Evolutionary conservation across 2,329 filamentous ascomycete genomes (phyloP), one percentile per base, ranked within the genome.

Genomic region (Trichophyton mentagrophytes): DNA sequence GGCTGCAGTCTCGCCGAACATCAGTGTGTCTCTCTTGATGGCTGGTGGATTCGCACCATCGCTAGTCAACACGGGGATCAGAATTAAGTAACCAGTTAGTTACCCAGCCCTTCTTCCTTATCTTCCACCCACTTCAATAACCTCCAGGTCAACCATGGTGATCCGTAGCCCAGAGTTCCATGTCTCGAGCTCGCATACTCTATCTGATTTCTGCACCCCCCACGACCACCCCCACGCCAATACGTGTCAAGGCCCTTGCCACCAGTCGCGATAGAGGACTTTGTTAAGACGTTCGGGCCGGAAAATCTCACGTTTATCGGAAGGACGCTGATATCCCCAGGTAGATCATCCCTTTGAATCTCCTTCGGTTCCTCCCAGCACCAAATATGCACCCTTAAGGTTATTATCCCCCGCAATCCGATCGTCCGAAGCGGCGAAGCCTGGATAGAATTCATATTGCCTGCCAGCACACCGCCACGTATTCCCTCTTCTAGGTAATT

Each of bases 381-480:
- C 74, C 2, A 84, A 72, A 64, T 78, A 84, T 0, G 79, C 77
- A 64, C 84, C 82, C 38, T 74, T 71, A 1, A 84, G 75, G 60
- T 81, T 80, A 0, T 80, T 76, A 7, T 30, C 6, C 0, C 66
- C 65, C 59, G 80, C 79, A 7, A 82, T 67, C 0, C 71, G 74
- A 7, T 68, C 66, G 66, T 84, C 82, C 60, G 81, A 82, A 17
- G 17, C 17, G 17, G 17, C 17, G 17, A 17, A 0, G 74, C 74
- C 63, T 83, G 74, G 36, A 84, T 82, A 22, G 82, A 80, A 63
- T 85, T 85, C 49, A 83, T 74, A 66, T 84, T 81, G 0, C 82
- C 82, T 0, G 79, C 80, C 2, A 80, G 65, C 0, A 83, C 60
- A 0, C 74, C 76, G 1, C 73, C 77, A 5, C 74, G 61, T 0